A percentile compares a stretch with the other conserved stretches of the same genome.
Evolutionary conservation across 177 flowering plant species (phyloP).

Genomic region (Tripterygium wilfordii): DNA sequence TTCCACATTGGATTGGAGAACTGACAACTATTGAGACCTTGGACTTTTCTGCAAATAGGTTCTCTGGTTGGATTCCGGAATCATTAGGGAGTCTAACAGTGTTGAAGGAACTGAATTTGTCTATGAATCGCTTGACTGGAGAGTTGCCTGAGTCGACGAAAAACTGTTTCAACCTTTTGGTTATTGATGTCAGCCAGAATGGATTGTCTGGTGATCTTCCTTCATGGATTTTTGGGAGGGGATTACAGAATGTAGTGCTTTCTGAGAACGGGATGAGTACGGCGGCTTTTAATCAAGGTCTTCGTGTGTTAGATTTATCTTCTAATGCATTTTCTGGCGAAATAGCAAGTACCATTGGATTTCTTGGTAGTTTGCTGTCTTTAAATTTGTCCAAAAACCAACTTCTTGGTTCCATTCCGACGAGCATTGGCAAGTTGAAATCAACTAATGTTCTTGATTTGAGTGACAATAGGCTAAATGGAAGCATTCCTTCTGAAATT

Average conservation of each 20-base stretch:
- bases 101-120: conserved; percentile 30
- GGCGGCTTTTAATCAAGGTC: conserved; percentile 9
- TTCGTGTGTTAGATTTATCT: conserved; percentile 64
- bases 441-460: conserved; percentile 43
- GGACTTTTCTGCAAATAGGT: conserved; percentile 36
- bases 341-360: conserved; percentile 44
- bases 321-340: conserved; percentile 58
- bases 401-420: conserved; percentile 57
- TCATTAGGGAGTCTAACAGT: conserved; percentile 28
- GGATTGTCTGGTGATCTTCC: conserved; percentile 27
- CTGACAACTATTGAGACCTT: conserved; percentile 45
- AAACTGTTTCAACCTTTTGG: conserved; percentile 24
- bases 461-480: conserved; percentile 58
- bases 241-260: conserved; percentile 10
- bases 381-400: conserved; percentile 64
- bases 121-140: conserved; percentile 27
- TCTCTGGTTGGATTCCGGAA: conserved; percentile 25
- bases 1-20: conserved; percentile 83
- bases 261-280: conserved; percentile 9
- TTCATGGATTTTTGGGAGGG: conserved; percentile 26
- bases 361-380: conserved; percentile 42
- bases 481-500: conserved; percentile 66
- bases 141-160: conserved; percentile 27
- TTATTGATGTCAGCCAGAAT: conserved; percentile 35
- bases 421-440: conserved; percentile 50